Evolutionary conservation across 2,329 filamentous ascomycete species (phyloP).

Genomic region (Hymenoscyphus scutula): DNA sequence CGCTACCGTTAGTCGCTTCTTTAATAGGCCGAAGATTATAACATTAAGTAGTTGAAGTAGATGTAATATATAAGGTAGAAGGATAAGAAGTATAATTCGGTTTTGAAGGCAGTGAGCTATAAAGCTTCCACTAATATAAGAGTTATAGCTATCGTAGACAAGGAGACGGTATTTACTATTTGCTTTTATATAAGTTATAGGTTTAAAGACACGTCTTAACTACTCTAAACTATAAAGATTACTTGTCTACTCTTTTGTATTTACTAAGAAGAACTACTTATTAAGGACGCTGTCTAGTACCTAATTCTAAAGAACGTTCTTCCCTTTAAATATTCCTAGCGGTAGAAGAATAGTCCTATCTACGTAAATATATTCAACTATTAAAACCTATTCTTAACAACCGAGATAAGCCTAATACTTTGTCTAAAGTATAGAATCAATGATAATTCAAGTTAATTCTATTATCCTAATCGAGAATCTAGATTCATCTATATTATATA

Average conservation of each 20-base stretch:
- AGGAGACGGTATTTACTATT: not conserved
- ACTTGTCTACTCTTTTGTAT: not conserved
- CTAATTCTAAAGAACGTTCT: not conserved
- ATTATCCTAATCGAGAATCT: not conserved
- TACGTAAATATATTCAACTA: not conserved
- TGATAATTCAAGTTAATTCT: not conserved
- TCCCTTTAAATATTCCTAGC: not conserved
- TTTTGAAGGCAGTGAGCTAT: slow-evolving; percentile 15
- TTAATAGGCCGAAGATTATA: slow-evolving; percentile 18
- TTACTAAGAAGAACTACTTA: not conserved
- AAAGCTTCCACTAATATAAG: slow-evolving; percentile 11
- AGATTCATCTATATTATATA: no score
- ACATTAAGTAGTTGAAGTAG: slow-evolving; percentile 22
- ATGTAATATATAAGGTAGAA: slow-evolving; percentile 20
- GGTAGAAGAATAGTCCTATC: not conserved
- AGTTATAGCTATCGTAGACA: not conserved
- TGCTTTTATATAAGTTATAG: not conserved
- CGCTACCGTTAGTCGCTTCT: slow-evolving; percentile 2
- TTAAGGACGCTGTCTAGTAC: not conserved
- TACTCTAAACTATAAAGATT: not conserved
- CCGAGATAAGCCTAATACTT: not conserved
- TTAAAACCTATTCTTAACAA: no score
- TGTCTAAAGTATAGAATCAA: not conserved
- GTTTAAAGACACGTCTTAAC: not conserved
- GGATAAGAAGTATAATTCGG: slow-evolving; percentile 18